Conservation (phyloP, 73 alveolate genomes). For the Tetrahymena elliotti region DNA sequence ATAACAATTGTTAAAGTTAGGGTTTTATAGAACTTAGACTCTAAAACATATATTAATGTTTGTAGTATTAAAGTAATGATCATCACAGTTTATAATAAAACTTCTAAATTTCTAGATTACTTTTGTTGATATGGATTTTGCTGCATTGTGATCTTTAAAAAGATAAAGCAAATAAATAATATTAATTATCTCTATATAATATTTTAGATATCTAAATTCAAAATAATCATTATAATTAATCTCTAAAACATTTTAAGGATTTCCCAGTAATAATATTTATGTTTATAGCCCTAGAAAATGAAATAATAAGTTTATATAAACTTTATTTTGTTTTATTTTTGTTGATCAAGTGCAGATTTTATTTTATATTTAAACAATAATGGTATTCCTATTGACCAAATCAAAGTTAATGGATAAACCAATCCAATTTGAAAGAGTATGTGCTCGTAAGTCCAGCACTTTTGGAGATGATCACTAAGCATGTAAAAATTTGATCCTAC, state of each 20-base stretch:
- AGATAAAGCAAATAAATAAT: background rate
- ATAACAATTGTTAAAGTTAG: too few relatives aligned
- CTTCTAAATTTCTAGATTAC: background rate
- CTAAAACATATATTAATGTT: background rate
- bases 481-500: background rate
- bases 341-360: background rate
- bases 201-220: background rate
- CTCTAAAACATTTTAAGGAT: background rate
- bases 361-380: too few relatives aligned
- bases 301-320: background rate
- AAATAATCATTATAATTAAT: background rate
- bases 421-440: background rate
- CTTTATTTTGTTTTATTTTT: background rate
- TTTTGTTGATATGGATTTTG: background rate
- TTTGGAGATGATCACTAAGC: background rate
- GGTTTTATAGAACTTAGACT: background rate
- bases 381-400: background rate
- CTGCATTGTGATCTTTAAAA: background rate
- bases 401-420: background rate
- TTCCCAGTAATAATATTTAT: background rate
- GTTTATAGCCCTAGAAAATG: background rate
- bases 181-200: background rate
- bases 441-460: background rate
- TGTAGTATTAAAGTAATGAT: background rate
- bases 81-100: background rate